Percentiles rank a stretch among this genome's conserved stretches.
phyloP scores from a whole-genome alignment of 1,139 yeast species.

The Nakaseomyces sp. region DNA sequence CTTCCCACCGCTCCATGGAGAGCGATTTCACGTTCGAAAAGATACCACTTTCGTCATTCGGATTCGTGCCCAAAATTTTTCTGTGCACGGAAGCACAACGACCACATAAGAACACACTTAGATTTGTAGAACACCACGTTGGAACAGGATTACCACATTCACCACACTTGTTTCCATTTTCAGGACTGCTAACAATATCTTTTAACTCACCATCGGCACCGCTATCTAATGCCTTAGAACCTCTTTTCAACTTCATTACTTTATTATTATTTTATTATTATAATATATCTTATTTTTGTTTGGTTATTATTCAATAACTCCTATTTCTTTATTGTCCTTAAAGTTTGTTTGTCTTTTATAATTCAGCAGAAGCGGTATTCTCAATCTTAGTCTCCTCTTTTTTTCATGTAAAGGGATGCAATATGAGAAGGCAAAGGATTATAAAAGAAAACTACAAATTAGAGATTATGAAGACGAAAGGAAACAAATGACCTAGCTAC shows the following conservation, averaged over 20 bases:
- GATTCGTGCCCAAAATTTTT: constrained; percentile 29
- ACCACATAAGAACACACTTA: constrained; percentile 65
- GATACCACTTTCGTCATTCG: constrained; percentile 29
- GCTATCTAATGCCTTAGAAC: neutral
- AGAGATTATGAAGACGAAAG: too few species aligned
- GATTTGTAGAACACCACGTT: constrained; percentile 32
- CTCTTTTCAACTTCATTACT: constrained; percentile 8
- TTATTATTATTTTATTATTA: too few species aligned
- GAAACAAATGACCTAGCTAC: too few species aligned
- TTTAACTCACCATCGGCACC: constrained; percentile 24
- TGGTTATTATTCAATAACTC: too few species aligned
- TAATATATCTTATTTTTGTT: too few species aligned
- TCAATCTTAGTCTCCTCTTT: too few species aligned
- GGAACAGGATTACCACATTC: constrained; percentile 63
- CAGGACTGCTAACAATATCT: constrained; percentile 35
- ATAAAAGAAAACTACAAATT: too few species aligned
- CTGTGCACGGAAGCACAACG: constrained; percentile 57
- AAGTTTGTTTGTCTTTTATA: too few species aligned
- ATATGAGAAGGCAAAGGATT: too few species aligned
- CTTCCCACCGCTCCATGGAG: constrained; percentile 69
- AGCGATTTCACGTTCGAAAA: constrained; percentile 36
- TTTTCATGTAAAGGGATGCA: too few species aligned
- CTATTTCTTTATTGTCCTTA: too few species aligned
- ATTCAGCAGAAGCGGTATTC: too few species aligned
- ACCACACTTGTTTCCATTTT: constrained; percentile 55